Evolutionary conservation across 306 rosid genomes (phyloP).

Genomic region (Nissolia schottii): DNA sequence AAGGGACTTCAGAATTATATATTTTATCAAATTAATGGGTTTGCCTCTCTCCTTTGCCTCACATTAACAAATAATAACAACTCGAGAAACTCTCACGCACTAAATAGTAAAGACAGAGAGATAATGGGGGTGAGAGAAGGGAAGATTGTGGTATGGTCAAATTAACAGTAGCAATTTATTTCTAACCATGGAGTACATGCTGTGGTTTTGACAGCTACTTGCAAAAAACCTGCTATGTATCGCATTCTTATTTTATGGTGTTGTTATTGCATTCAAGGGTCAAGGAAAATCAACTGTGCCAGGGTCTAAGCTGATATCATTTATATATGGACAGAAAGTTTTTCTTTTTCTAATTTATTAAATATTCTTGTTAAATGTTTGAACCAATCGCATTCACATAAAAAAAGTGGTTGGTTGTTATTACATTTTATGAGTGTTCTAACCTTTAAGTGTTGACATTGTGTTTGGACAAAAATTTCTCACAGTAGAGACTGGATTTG

Average conservation of each 20-base stretch:
- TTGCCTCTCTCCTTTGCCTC: neutral
- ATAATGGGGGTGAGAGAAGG: neutral
- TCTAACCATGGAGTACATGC: neutral
- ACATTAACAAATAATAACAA: neutral
- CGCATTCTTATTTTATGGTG: constrained; percentile 10
- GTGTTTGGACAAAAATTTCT: too few species aligned
- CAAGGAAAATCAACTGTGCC: neutral
- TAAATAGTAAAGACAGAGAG: neutral
- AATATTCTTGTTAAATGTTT: too few species aligned
- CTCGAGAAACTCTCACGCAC: neutral
- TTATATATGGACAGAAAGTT: neutral
- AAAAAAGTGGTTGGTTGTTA: too few species aligned
- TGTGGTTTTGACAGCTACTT: constrained; percentile 17
- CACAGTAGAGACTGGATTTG: too few species aligned
- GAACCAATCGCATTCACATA: too few species aligned
- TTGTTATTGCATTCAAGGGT: neutral
- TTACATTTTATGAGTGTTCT: too few species aligned
- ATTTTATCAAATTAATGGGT: neutral
- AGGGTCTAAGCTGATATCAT: neutral
- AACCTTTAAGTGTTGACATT: too few species aligned
- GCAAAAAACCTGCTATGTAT: constrained; percentile 22
- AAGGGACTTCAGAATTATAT: neutral
- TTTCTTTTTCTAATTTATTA: too few species aligned
- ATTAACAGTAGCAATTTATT: neutral
- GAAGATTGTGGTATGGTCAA: neutral